Evolutionary conservation across 306 rosid species (phyloP), one percentile per base, ranked within the genome.

Genomic region (Dryas octopetala): DNA sequence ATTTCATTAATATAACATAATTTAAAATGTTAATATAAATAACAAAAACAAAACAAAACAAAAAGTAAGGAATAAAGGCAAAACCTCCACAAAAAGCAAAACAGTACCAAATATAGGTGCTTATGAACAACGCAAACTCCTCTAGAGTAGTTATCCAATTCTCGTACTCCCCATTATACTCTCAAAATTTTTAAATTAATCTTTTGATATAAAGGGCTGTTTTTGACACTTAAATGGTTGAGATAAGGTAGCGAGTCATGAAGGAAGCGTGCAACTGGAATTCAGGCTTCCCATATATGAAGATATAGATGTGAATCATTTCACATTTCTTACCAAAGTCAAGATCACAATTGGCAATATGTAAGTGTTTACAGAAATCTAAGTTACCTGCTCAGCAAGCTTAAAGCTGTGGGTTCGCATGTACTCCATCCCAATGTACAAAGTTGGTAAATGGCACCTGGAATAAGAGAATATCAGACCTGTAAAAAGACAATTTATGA

Each of bases 291-390:
- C 53, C 44, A 54, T 41, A 4, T 41, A 43, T 55, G 19, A 71
- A 26, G 19, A 44, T 46, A 71, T 17, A 17, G 13, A 64, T 62
- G 68, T 2, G 17, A 40, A 57, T 9, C 9, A 15, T 14, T 62
- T 74, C 62, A 54, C 53, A 68, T 32, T 52, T 60, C 47, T 61
- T 26, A 54, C 40, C 19, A 49, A 46, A 51, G 43, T 16, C 38
- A 72, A 28, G 64, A 47, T 43, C 70, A 38, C 48, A 69, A 64
- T 65, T 26, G 16, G 60, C 55, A 66, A 58, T 70, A 63, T 28
- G 47, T 45, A 26, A 53, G 7, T 53, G 61, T 67, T 64, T 45
- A 41, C 11, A 77, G 69, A 47, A 67, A 54, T 15, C 23, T n/a
- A n/a, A n/a, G n/a, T n/a, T n/a, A n/a, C n/a, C n/a, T n/a, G n/a